Evolutionary conservation across 75 land plant species (phyloP).

Genomic region (Sequoiadendron giganteum): DNA sequence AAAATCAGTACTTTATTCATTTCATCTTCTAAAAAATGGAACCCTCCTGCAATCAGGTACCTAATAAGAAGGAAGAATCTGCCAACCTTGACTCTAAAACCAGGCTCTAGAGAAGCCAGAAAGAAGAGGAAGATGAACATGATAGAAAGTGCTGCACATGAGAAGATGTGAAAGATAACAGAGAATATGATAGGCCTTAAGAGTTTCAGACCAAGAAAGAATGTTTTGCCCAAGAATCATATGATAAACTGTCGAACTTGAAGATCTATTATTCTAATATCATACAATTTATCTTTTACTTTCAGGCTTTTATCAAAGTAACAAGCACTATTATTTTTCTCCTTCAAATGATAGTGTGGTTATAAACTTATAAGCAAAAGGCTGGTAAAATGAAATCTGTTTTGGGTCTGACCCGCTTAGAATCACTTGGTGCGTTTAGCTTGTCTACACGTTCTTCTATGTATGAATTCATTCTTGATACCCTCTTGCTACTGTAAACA

Average conservation of each 20-base stretch:
- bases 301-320: not conserved
- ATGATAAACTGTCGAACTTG: not conserved
- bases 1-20: not conserved
- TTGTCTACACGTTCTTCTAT: too few relatives aligned
- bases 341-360: not conserved
- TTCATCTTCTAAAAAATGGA: not conserved
- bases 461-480: too few relatives aligned
- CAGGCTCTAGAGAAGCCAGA: not conserved
- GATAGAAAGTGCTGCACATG: not conserved
- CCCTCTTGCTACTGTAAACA: too few relatives aligned
- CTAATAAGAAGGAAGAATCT: not conserved
- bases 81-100: not conserved
- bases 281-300: not conserved
- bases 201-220: not conserved
- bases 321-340: not conserved
- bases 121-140: too few relatives aligned
- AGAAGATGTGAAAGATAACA: not conserved
- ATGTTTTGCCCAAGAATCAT: not conserved
- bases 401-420: not conserved
- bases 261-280: too few relatives aligned
- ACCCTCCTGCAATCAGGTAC: not conserved
- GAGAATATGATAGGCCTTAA: not conserved
- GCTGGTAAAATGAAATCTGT: not conserved
- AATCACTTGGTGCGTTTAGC: too few relatives aligned
- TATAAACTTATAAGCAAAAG: too few relatives aligned